phyloP scores from a whole-genome alignment of 1,284 basidiomycete genomes.

The Leccinum olivaceoglutinosum region DNA sequence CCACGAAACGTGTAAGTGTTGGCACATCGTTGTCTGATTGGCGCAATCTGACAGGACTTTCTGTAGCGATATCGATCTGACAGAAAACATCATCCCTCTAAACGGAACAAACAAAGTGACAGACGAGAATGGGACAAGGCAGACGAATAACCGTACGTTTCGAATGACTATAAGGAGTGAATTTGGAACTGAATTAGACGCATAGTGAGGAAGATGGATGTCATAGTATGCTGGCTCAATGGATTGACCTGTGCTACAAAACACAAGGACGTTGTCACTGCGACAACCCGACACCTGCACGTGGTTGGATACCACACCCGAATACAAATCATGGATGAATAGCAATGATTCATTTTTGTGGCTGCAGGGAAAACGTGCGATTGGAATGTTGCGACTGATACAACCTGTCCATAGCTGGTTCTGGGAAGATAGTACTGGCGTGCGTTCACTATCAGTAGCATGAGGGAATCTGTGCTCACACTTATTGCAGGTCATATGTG shows the following conservation, averaged over 20 bases:
- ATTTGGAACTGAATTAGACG: neutral
- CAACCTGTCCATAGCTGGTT: neutral
- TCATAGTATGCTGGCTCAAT: slow-evolving; percentile 7
- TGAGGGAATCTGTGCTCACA: too few species aligned
- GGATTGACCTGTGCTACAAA: slow-evolving; percentile 1
- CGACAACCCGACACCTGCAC: neutral
- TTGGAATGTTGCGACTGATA: neutral
- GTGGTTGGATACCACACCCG: neutral
- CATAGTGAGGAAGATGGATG: neutral
- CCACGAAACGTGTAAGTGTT: neutral
- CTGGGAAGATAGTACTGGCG: neutral
- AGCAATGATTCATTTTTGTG: neutral
- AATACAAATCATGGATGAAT: neutral
- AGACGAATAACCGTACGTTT: neutral
- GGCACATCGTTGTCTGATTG: neutral
- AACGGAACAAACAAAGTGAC: neutral
- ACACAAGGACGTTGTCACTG: neutral
- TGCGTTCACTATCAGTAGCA: neutral
- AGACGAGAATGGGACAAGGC: neutral
- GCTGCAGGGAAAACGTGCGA: neutral
- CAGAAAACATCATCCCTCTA: neutral
- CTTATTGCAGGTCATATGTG: too few species aligned
- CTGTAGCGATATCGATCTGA: neutral
- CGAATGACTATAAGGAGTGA: neutral
- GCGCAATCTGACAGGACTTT: neutral